Evolutionary conservation across 805 yeast species (phyloP), one percentile per base, ranked within the genome.

Genomic region (Teunomyces funiuensis): DNA sequence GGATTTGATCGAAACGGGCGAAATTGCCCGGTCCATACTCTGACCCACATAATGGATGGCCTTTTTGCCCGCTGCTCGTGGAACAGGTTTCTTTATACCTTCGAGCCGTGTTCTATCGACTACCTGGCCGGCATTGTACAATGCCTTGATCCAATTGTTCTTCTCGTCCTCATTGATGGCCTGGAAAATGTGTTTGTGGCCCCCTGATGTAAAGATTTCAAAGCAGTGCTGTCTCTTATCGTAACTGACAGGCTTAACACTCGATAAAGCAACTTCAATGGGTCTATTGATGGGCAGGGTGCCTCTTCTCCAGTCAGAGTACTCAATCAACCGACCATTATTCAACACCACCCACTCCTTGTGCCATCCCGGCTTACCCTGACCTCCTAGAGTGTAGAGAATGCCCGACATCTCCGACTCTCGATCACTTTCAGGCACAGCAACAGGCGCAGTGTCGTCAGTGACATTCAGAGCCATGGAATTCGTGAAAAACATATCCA

Each of bases 291-390:
- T 78, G 13, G 80, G 70, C 22, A 73, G 76, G 14, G 70, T 68
- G 15, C 88, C 88, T 42, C 73, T 77, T 51, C 90, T 76, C 93
- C 95, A 88, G 61, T 88, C 89, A 33, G 83, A 73, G 56, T 77
- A 88, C 55, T 88, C 93, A 33, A 73, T 69, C 30, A 88, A 64
- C 43, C 72, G 75, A 2, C 91, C 89, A n/a, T 79, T 77, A 10
- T 77, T 74, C 37, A 88, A 66, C 0, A 82, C 86, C 0, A 88
- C 85, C 90, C 95, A 86, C 58, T 84, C 89, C 53, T 87, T 88
- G 59, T 88, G 95, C 97, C 96, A 89, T 3, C 85, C 83, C 16
- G 69, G 76, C 44, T 76, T 77, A 0, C 81, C 80, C 43, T 77
- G 79, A 0, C 83, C 84, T 0, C 82, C 82, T 27, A 76, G 63